A percentile compares a stretch with the other conserved stretches of the same genome.
Evolutionary conservation across 2,329 filamentous ascomycete genomes (phyloP).

Genomic region (Fusarium sp.): DNA sequence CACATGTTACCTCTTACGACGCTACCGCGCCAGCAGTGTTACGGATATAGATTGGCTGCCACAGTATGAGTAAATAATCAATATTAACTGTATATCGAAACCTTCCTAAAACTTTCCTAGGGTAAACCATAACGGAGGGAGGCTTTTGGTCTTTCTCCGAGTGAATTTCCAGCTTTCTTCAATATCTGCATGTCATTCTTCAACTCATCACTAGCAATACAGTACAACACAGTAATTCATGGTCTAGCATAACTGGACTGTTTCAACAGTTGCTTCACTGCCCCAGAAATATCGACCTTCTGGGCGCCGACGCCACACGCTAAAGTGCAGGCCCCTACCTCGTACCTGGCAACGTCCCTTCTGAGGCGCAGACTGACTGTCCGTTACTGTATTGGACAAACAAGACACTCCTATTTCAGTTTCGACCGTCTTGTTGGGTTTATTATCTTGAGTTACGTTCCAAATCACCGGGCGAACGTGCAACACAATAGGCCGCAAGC

Average conservation of each 20-base stretch:
- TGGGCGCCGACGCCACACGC: conserved; percentile 40
- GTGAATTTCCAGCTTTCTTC: background rate
- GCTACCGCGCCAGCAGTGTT: conserved; percentile 28
- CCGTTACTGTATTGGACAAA: conserved; percentile 16
- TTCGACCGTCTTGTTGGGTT: conserved; percentile 38
- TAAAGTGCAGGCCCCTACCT: conserved; percentile 31
- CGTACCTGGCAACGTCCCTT: conserved; percentile 41
- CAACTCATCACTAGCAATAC: conserved; percentile 1
- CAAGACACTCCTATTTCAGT: conserved; percentile 43
- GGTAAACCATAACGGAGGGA: background rate
- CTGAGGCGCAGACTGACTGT: conserved; percentile 42
- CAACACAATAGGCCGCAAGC: conserved; percentile 33
- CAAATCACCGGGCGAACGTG: conserved; percentile 45
- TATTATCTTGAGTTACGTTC: conserved; percentile 34
- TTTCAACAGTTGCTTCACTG: conserved; percentile 33
- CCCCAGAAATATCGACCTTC: conserved; percentile 41
- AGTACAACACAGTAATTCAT: conserved; percentile 16
- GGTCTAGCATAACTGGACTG: conserved; percentile 16
- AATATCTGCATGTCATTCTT: background rate
- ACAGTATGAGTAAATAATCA: conserved; percentile 33
- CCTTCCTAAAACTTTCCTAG: background rate
- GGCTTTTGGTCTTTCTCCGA: background rate
- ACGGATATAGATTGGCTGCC: conserved; percentile 30
- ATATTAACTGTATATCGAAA: conserved; percentile 2
- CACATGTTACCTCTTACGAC: conserved; percentile 31